These are phyloP conservation scores for Stellera chamaejasme DNA, from an alignment of 345 rosid species.

Conservation along the genomic window DNA sequence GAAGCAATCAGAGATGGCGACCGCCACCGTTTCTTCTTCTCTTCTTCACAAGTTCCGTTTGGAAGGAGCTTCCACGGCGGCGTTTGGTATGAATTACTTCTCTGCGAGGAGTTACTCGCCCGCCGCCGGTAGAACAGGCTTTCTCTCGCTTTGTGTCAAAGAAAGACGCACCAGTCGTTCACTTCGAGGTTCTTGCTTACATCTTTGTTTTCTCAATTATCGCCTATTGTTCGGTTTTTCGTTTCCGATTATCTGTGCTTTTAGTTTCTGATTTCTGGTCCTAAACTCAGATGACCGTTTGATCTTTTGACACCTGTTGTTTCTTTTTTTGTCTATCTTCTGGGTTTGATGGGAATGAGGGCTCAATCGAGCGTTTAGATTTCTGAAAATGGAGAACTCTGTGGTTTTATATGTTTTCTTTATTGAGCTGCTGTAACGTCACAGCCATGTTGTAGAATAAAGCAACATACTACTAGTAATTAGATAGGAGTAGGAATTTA, in stretches of 20 bases:
- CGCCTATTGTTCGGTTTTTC: background rate
- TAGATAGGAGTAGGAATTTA: too few species aligned
- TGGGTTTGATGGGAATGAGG: too few species aligned
- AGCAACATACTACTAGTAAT: too few species aligned
- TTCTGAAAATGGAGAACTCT: too few species aligned
- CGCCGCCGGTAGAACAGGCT: constrained; percentile 17
- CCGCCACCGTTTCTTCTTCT: constrained; percentile 27
- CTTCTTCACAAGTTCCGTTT: constrained; percentile 18
- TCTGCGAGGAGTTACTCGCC: constrained; percentile 22
- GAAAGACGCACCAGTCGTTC: constrained; percentile 25
- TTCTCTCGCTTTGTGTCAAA: constrained; percentile 28
- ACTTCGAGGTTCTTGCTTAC: constrained; percentile 40
- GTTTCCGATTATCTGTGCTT: background rate
- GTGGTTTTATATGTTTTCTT: too few species aligned
- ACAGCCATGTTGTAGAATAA: too few species aligned
- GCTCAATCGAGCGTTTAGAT: too few species aligned
- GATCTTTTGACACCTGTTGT: too few species aligned
- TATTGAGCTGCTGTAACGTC: too few species aligned
- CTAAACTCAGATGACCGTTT: too few species aligned
- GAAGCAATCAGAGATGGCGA: constrained; percentile 28
- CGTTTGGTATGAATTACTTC: constrained; percentile 28
- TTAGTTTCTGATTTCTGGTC: background rate
- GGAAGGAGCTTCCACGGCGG: constrained; percentile 15
- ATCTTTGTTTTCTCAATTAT: background rate
- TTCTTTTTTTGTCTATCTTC: too few species aligned